phyloP scores from a whole-genome alignment of 495 filamentous ascomycete species.

The Friedmanniomyces simplex region DNA sequence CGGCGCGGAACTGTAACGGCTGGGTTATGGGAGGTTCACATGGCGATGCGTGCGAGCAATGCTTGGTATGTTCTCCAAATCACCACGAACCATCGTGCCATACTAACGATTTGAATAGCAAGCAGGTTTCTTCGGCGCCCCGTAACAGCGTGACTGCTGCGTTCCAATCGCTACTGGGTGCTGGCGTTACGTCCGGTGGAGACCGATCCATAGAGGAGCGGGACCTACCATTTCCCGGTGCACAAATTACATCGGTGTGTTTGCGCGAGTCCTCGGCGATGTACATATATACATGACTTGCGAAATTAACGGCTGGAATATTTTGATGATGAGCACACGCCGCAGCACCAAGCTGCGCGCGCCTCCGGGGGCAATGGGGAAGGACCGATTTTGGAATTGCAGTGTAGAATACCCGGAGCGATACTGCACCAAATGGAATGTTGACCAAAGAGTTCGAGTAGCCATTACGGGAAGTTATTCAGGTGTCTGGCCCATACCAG shows the following conservation, averaged over 20 bases:
- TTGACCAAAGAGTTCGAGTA: too few relatives aligned
- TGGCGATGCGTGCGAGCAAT: conserved; percentile 15
- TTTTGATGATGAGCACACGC: not conserved
- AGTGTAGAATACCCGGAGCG: not conserved
- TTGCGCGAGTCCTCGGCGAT: not conserved
- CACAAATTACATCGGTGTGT: not conserved
- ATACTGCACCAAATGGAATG: too few relatives aligned
- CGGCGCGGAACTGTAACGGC: conserved; percentile 14
- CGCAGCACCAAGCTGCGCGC: not conserved
- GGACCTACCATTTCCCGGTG: too few relatives aligned
- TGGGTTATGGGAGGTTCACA: conserved; percentile 9
- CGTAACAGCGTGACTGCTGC: not conserved
- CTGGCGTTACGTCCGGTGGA: not conserved
- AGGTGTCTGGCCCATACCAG: too few relatives aligned
- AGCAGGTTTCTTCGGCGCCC: conserved; percentile 15
- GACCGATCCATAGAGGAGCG: too few relatives aligned
- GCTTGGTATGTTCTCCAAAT: conserved; percentile 3
- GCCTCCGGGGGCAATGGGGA: too few relatives aligned
- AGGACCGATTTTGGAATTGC: not conserved
- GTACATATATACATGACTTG: not conserved
- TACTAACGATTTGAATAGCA: conserved; percentile 2
- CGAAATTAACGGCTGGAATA: not conserved
- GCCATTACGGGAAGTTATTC: too few relatives aligned
- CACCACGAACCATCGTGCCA: not conserved
- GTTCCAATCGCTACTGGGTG: not conserved